Percentiles rank a stretch among this genome's conserved stretches.
Evolutionary conservation across 164 flowering plant species (phyloP).

Genomic region (Kalanchoe fedtschenkoi): DNA sequence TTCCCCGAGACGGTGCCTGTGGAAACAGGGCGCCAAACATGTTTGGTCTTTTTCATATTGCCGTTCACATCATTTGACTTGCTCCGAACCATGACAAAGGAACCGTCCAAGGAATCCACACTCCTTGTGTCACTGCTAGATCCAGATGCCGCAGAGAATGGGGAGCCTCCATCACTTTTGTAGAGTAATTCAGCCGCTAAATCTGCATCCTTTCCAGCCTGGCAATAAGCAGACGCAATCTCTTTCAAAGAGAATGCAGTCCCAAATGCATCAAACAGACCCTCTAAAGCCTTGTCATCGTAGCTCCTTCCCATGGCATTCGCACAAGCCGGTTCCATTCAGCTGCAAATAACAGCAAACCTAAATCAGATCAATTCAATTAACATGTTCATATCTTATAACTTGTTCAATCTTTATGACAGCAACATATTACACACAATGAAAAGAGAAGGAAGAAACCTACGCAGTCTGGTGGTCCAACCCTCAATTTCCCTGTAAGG

Average conservation of each 20-base stretch:
- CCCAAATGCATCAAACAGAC: constrained; percentile 45
- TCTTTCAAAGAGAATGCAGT: constrained; percentile 28
- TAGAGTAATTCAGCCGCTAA: constrained; percentile 33
- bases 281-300: constrained; percentile 27
- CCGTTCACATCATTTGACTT: constrained; percentile 8
- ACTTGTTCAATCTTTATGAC: too few relatives aligned
- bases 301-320: constrained; percentile 11
- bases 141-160: constrained; percentile 5
- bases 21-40: constrained; percentile 29
- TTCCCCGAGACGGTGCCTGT: constrained; percentile 38
- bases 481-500: too few relatives aligned
- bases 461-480: too few relatives aligned
- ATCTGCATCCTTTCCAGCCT: constrained; percentile 32
- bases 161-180: constrained; percentile 15
- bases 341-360: too few relatives aligned
- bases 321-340: constrained; percentile 23
- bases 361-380: too few relatives aligned
- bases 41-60: constrained; percentile 19
- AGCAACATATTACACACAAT: too few relatives aligned
- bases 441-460: too few relatives aligned
- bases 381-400: too few relatives aligned
- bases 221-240: constrained; percentile 47
- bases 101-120: constrained; percentile 8
- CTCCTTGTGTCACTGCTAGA: constrained; percentile 11
- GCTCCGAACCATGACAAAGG: neutral